Evolutionary conservation across 441 rosid species (phyloP).

Genomic region (Croton setiger): DNA sequence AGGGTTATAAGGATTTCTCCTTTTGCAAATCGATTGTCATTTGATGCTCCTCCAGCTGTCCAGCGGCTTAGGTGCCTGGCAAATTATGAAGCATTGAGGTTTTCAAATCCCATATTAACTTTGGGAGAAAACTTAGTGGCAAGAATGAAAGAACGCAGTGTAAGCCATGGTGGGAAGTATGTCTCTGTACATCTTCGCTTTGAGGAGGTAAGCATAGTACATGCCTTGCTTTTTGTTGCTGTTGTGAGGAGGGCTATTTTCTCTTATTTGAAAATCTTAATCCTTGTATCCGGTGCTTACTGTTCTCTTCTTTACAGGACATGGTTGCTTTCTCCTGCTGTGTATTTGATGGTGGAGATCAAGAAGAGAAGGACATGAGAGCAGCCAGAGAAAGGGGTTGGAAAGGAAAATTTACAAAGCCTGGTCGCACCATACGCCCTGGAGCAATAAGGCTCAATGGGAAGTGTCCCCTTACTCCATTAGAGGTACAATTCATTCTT

Average conservation of each 20-base stretch:
- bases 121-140: slow-evolving; percentile 78
- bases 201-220: slow-evolving; percentile 71
- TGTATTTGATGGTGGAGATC: slow-evolving; percentile 89
- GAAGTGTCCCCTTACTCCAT: slow-evolving; percentile 96
- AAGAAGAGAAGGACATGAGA: slow-evolving; percentile 83
- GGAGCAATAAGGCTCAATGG: slow-evolving; percentile 97
- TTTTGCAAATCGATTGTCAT: slow-evolving; percentile 96
- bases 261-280: neutral
- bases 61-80: slow-evolving; percentile 96
- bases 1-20: slow-evolving; percentile 99
- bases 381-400: slow-evolving; percentile 99
- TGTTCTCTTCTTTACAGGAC: slow-evolving; percentile 51
- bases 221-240: slow-evolving; percentile 11
- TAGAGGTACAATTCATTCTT: slow-evolving; percentile 61
- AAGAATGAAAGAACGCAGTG: slow-evolving; percentile 93
- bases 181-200: slow-evolving; percentile 98
- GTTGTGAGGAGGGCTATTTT: neutral
- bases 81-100: slow-evolving; percentile 86
- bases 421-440: slow-evolving; percentile 97
- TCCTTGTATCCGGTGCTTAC: slow-evolving; percentile 13
- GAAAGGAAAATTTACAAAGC: slow-evolving; percentile 98
- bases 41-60: slow-evolving; percentile 91
- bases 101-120: slow-evolving; percentile 70
- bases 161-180: slow-evolving; percentile 69
- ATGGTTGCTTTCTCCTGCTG: slow-evolving; percentile 99